phyloP scores from a whole-genome alignment of 495 filamentous ascomycete genomes.

The Viridothelium virens region DNA sequence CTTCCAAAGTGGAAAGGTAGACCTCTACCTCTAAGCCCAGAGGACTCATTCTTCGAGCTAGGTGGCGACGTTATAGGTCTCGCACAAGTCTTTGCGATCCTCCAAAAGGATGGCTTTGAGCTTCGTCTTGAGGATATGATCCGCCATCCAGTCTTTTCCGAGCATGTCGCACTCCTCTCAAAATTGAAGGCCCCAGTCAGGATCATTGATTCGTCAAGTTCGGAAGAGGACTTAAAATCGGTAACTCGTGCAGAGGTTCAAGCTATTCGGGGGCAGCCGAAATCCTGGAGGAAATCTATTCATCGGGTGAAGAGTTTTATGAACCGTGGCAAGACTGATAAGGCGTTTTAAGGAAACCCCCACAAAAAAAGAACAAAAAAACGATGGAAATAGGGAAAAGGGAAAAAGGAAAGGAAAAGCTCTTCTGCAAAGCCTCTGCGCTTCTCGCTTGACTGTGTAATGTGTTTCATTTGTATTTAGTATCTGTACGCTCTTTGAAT shows the following conservation, averaged over 20 bases:
- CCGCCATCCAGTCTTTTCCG: constrained; percentile 43
- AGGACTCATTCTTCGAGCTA: constrained; percentile 47
- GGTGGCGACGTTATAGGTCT: constrained; percentile 49
- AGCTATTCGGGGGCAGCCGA: background rate
- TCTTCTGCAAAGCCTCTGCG: too few relatives aligned
- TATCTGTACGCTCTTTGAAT: too few relatives aligned
- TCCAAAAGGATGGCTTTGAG: constrained; percentile 45
- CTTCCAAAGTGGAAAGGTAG: constrained; percentile 33
- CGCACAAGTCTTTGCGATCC: constrained; percentile 42
- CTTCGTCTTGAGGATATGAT: constrained; percentile 47
- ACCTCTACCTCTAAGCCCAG: constrained; percentile 35
- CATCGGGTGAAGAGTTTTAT: constrained; percentile 5
- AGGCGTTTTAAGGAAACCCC: background rate
- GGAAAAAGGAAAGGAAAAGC: too few relatives aligned
- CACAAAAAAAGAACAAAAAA: too few relatives aligned
- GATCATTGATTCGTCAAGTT: background rate
- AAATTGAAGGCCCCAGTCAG: background rate
- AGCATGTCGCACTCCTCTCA: constrained; percentile 43
- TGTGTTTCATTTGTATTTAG: too few relatives aligned
- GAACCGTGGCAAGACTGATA: background rate
- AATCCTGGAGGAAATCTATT: background rate
- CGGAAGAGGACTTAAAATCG: background rate
- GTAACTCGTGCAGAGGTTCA: background rate
- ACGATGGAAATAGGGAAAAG: too few relatives aligned
- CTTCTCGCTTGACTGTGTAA: too few relatives aligned